Conservation (phyloP, 176 grass and related monocot genomes). For the Ananas comosus region DNA sequence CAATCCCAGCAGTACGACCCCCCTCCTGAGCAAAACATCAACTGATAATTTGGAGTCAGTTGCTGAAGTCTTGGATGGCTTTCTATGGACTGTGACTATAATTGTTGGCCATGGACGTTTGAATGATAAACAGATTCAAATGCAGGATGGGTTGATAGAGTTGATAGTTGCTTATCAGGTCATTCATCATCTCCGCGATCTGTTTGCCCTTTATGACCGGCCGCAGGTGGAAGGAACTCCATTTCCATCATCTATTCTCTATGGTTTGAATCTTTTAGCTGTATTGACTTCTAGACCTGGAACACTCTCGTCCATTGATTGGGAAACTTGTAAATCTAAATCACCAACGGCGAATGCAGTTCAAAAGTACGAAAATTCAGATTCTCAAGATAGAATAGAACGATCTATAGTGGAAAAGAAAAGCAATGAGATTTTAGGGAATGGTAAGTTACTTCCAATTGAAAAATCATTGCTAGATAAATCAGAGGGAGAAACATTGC, state of each 20-base stretch:
- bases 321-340: constrained; percentile 77
- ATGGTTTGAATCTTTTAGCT: constrained; percentile 75
- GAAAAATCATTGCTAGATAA: constrained; percentile 11
- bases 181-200: constrained; percentile 85
- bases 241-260: constrained; percentile 88
- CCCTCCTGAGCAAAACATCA: constrained; percentile 51
- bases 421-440: constrained; percentile 27
- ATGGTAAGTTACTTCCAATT: constrained; percentile 27
- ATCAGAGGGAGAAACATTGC: constrained; percentile 11
- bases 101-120: constrained; percentile 73
- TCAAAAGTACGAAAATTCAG: constrained; percentile 55
- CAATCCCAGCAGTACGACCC: constrained; percentile 47
- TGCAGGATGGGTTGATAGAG: constrained; percentile 89
- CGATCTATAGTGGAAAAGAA: constrained; percentile 21
- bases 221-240: constrained; percentile 98
- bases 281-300: constrained; percentile 85
- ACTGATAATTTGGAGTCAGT: constrained; percentile 67
- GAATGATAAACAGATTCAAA: constrained; percentile 67
- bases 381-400: constrained; percentile 32
- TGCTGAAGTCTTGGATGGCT: constrained; percentile 87
- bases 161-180: constrained; percentile 96
- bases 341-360: constrained; percentile 30
- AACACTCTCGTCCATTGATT: constrained; percentile 75
- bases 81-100: constrained; percentile 78
- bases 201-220: constrained; percentile 95